Conservation (phyloP, 2,329 filamentous ascomycete species). For the Aspergillus ochraceoroseus region DNA sequence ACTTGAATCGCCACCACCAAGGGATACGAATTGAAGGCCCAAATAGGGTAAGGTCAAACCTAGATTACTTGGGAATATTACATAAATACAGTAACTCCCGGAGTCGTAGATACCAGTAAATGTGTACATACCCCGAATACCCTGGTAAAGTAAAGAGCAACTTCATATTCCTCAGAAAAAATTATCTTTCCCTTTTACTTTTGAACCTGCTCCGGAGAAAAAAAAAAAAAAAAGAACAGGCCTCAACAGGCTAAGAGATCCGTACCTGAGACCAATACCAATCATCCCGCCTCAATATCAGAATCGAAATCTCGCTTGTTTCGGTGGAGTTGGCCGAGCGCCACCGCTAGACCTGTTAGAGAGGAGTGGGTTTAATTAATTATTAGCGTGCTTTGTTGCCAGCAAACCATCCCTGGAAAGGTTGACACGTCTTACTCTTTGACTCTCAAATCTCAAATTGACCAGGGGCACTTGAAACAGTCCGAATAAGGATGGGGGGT, state of each 20-base stretch:
- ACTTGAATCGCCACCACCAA: conserved; percentile 4
- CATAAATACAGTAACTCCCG: too few species aligned
- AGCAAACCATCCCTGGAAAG: conserved; percentile 17
- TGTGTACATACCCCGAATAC: too few species aligned
- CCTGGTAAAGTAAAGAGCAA: too few species aligned
- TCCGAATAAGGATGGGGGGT: conserved; percentile 3
- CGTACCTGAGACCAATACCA: conserved; percentile 22
- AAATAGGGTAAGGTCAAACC: conserved; percentile 6
- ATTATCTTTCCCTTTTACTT: conserved; percentile 5
- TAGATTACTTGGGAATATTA: conserved; percentile 1
- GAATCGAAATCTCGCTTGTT: conserved; percentile 26
- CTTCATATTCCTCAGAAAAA: too few species aligned
- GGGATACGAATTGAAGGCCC: neutral
- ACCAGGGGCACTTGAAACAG: conserved; percentile 11
- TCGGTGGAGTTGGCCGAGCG: conserved; percentile 16
- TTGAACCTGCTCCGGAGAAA: conserved; percentile 17
- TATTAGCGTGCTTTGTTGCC: conserved; percentile 6
- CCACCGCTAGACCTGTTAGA: conserved; percentile 21
- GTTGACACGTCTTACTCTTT: conserved; percentile 21
- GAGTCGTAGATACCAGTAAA: too few species aligned
- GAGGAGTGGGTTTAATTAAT: conserved; percentile 23
- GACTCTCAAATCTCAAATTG: neutral
- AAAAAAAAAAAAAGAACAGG: conserved; percentile 16
- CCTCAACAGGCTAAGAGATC: conserved; percentile 17
- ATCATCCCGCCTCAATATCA: conserved; percentile 12